Conservation (phyloP, 306 rosid genomes). For the Hylodesmum podocarpum region DNA sequence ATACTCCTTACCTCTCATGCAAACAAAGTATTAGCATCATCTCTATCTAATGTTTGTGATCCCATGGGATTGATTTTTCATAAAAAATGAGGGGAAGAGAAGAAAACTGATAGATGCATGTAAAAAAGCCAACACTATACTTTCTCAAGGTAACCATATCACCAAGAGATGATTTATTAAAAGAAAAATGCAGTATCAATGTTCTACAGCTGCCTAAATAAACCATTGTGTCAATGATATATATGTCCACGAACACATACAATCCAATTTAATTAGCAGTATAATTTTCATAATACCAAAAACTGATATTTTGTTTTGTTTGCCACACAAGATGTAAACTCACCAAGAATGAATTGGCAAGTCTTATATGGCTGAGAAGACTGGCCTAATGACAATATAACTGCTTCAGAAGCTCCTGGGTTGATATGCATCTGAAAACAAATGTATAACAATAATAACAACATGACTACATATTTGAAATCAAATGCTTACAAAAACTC, state of each 20-base stretch:
- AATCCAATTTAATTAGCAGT: not conserved
- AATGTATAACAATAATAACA: conserved; percentile 17
- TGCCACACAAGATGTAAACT: conserved; percentile 27
- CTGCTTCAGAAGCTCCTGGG: conserved; percentile 76
- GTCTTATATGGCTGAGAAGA: conserved; percentile 84
- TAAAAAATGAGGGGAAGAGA: not conserved
- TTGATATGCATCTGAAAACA: conserved; percentile 73
- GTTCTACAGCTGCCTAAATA: not conserved
- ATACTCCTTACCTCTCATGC: not conserved
- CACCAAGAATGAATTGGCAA: conserved; percentile 91
- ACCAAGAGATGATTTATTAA: not conserved
- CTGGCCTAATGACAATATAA: conserved; percentile 64
- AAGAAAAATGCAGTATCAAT: not conserved
- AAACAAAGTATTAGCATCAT: not conserved
- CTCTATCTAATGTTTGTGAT: not conserved
- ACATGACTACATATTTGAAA: not conserved
- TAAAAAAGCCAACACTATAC: not conserved
- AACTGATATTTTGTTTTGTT: not conserved
- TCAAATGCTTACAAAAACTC: too few species aligned
- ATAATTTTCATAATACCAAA: not conserved
- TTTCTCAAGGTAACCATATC: not conserved
- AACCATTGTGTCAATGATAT: not conserved
- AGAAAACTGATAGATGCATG: not conserved
- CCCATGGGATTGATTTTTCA: not conserved
- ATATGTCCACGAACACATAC: not conserved